Base-by-base conservation (phyloP, 495 filamentous ascomycete genomes). In the Aspergillus taichungensis region DNA sequence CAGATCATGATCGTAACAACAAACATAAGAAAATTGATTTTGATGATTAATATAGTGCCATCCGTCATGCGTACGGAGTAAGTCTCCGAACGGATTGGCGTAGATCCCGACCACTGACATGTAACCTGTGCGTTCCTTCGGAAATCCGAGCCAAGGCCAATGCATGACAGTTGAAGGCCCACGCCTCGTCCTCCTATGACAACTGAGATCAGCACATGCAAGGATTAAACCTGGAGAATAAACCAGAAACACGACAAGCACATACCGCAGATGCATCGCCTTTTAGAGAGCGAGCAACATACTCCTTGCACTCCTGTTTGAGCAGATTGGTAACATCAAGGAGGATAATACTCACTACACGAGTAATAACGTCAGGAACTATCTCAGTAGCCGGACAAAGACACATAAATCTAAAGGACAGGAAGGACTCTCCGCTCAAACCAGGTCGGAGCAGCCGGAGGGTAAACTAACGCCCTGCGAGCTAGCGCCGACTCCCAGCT, bases 301-400 rank as follows among this genome's bases (percentile, higher is more conserved):
- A 72, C 68, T 74, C 69, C 61, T 74, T 73, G 66, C 73, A 76
- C 55, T 69, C 53, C 62, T 59, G 63, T 54, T 75, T 63, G 48
- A 75, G 63, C 34, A 72, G 30, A 24, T n/a, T n/a, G n/a, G n/a
- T n/a, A n/a, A n/a, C n/a, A n/a, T n/a, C n/a, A n/a, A n/a, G n/a
- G 45, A 59, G 50, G 30, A 47, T 11, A 34, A 60, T 47, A 31
- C 65, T 62, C 43, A 65, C 56, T 64, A 41, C 5, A 10, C 14
- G 1, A 29, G 6, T 29, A 37, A 58, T 53, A 64, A 54, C 35
- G 31, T n/a, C 18, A 5, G 11, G 28, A 3, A 5, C 6, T 18
- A 14, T 24, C 14, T 8, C 18, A 8, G n/a, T 14, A 1, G 37
- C n/a, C n/a, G 8, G 6, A 37, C 1, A 34, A 1, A 7, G 6